A percentile compares a stretch with the other conserved stretches of the same genome.
Evolutionary conservation across 495 filamentous ascomycete species (phyloP).

Genomic region (Xylaria castorea): DNA sequence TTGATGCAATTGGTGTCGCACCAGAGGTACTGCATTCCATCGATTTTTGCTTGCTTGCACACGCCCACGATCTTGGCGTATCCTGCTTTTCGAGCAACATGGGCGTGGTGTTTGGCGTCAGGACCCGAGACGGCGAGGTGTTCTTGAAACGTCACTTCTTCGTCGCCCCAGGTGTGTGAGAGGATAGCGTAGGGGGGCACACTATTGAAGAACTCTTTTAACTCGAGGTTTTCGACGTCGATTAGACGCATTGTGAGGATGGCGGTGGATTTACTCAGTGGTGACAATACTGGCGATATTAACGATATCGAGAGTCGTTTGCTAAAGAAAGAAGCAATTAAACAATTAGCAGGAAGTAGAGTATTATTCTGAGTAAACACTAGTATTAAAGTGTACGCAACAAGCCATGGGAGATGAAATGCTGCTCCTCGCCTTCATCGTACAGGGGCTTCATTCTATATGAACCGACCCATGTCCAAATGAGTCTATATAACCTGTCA

Average conservation of each 20-base stretch:
- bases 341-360: too few species aligned
- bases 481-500: neutral
- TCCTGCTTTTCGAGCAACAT: conserved; percentile 32
- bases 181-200: conserved; percentile 52
- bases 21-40: conserved; percentile 44
- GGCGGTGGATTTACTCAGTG: too few species aligned
- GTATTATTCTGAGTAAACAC: too few species aligned
- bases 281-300: neutral
- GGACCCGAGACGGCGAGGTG: conserved; percentile 20
- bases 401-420: neutral
- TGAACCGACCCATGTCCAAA: neutral
- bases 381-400: too few species aligned
- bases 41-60: conserved; percentile 27
- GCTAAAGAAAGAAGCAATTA: neutral
- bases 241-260: conserved; percentile 50
- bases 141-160: conserved; percentile 52
- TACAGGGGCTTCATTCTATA: neutral
- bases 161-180: conserved; percentile 52
- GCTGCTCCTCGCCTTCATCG: neutral
- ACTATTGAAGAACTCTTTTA: conserved; percentile 45
- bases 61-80: conserved; percentile 39
- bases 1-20: conserved; percentile 52
- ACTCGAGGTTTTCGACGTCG: conserved; percentile 45
- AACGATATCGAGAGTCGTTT: neutral
- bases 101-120: neutral